A percentile compares a stretch with the other conserved stretches of the same genome.
phyloP scores from a whole-genome alignment of 1,284 basidiomycete species.

The Cystobasidium pallidum region DNA sequence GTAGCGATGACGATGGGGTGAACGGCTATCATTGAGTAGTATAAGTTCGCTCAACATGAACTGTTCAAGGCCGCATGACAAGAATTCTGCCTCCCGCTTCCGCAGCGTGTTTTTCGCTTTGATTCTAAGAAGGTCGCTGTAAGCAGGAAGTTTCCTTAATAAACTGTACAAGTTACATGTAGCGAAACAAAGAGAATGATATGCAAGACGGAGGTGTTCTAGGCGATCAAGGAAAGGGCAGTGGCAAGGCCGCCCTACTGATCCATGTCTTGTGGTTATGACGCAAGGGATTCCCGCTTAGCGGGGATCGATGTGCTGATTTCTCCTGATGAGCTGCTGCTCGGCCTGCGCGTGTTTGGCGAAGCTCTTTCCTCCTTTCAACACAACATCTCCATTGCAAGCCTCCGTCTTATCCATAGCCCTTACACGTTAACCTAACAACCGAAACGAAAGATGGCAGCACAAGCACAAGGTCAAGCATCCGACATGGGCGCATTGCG shows the following conservation, averaged over 20 bases:
- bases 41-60: too few relatives aligned
- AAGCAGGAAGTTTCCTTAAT: too few relatives aligned
- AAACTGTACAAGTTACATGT: too few relatives aligned
- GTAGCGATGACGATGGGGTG: constrained; percentile 13
- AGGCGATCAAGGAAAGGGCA: too few relatives aligned
- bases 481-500: constrained; percentile 29
- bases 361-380: not conserved
- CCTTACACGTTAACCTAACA: not conserved
- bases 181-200: too few relatives aligned
- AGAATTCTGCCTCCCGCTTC: too few relatives aligned
- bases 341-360: too few relatives aligned
- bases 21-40: not conserved
- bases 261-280: not conserved
- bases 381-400: not conserved
- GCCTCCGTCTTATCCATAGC: not conserved
- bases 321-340: too few relatives aligned
- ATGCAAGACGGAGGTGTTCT: too few relatives aligned
- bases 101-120: too few relatives aligned
- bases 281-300: not conserved
- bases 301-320: not conserved
- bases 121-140: too few relatives aligned
- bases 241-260: not conserved
- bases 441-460: constrained; percentile 19
- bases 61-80: too few relatives aligned
- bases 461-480: constrained; percentile 17